Evolutionary conservation across 495 filamentous ascomycete genomes (phyloP), one percentile per base, ranked within the genome.

Genomic region (Delitschia confertaspora): DNA sequence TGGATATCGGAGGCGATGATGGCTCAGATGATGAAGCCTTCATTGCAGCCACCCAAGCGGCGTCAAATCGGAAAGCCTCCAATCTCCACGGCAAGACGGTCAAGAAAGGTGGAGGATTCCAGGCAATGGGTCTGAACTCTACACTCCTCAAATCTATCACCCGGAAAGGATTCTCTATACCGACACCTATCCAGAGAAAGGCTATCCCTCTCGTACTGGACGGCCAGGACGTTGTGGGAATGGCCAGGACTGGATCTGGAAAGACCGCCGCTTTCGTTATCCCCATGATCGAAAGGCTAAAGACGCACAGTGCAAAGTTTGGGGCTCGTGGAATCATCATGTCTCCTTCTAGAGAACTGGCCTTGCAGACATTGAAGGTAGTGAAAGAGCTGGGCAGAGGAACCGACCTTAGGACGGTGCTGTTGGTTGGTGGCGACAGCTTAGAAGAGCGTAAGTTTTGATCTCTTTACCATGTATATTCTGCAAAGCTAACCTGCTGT

Each of bases 191-290:
- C 61, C 91, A 99, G 69, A 74, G 91, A 25, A 95, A 95, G 68
- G 84, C 91, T 6, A 91, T 99, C 33, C 91, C 91, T 3, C 70
- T 96, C 41, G 72, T 95, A 30, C 70, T 95, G 58, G 85, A 94
- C 32, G 75, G 82, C 40, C 77, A 82, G 53, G 89, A 98, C 70
- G 86, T 99, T 3, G 88, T 96, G 6, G 91, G 86, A 44, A 99
- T 96, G 93, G 91, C 91, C 3, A 73, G 91, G 36, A 98, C 91
- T 14, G 91, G 91, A 60, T 93, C 86, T 26, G 91, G 91, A 61
- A 98, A 98, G 68, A 95, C 88, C 0, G 91, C 89, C 1, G 89
- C 91, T 10, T 98, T 98, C 60, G 86, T 98, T 4, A 89, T 98
- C 43, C 91, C 91, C 30, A 91, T 98, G 88, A 83, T 99, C 46